Conservation (phyloP, 371 early-diverging fungal species). For the Saksenaea oblongispora region DNA sequence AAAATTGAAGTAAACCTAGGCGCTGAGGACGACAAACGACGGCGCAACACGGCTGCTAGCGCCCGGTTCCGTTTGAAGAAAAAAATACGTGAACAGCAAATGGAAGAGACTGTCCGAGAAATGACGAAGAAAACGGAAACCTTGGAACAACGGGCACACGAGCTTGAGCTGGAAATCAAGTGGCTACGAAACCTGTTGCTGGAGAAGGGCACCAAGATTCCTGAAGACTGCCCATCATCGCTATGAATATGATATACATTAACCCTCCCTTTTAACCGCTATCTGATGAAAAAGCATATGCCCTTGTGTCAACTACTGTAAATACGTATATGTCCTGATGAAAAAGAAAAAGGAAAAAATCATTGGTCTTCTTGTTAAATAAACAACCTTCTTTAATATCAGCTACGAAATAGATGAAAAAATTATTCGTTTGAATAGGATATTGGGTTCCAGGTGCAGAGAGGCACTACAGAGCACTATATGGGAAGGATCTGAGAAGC, state of each 20-base stretch:
- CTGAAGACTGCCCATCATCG: not conserved
- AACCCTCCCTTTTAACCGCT: too few relatives aligned
- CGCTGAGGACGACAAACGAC: conserved; percentile 77
- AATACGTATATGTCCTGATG: too few relatives aligned
- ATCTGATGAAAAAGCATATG: too few relatives aligned
- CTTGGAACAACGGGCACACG: conserved; percentile 68
- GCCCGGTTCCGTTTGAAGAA: conserved; percentile 92
- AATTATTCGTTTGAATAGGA: too few relatives aligned
- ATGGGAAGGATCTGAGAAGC: too few relatives aligned
- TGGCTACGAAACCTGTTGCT: conserved; percentile 82
- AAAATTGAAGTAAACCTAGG: conserved; percentile 4
- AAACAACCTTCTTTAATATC: too few relatives aligned
- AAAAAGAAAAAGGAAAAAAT: too few relatives aligned
- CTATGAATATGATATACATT: not conserved
- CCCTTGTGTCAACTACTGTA: too few relatives aligned
- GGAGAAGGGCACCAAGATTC: conserved; percentile 48
- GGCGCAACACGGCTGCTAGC: conserved; percentile 88
- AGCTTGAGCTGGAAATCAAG: conserved; percentile 83
- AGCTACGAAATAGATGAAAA: too few relatives aligned
- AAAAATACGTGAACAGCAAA: conserved; percentile 75
- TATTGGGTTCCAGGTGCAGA: too few relatives aligned
- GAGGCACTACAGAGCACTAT: too few relatives aligned
- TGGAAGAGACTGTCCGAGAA: conserved; percentile 76
- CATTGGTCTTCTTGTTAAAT: too few relatives aligned
- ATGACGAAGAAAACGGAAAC: conserved; percentile 70